Percentiles rank a stretch among this genome's conserved stretches.
phyloP scores from a whole-genome alignment of 176 grass and related monocot genomes.

The Rhynchospora tenuis region DNA sequence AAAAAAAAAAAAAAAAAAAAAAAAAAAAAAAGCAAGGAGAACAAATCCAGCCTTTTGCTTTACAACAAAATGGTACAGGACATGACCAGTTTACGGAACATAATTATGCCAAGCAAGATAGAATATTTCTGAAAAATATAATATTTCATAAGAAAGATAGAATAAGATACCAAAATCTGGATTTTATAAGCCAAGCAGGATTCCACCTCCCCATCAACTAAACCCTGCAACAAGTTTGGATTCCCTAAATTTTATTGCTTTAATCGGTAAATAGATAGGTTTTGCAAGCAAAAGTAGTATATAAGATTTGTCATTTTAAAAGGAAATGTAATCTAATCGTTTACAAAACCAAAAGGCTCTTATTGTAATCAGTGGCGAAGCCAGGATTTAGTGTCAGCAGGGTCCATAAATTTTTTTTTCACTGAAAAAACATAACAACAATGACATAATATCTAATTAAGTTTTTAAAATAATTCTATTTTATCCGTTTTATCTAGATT shows the following conservation, averaged over 20 bases:
- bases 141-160: neutral
- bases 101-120: neutral
- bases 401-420: too few relatives aligned
- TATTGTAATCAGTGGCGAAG: too few relatives aligned
- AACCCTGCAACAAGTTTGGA: conserved; percentile 27
- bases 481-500: too few relatives aligned
- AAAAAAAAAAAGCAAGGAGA: neutral
- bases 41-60: neutral
- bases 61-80: neutral
- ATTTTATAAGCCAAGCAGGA: conserved; percentile 29
- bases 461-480: too few relatives aligned
- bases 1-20: neutral
- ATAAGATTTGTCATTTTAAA: neutral
- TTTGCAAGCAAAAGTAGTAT: neutral
- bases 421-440: too few relatives aligned
- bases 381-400: too few relatives aligned
- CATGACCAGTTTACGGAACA: neutral
- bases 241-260: neutral
- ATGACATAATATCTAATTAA: too few relatives aligned
- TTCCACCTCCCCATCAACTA: conserved; percentile 23
- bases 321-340: neutral
- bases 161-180: conserved; percentile 49
- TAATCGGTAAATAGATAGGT: neutral
- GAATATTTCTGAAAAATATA: neutral
- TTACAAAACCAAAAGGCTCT: neutral